Base-by-base conservation (phyloP, 2,329 filamentous ascomycete species). In the Dothistroma septosporum region DNA sequence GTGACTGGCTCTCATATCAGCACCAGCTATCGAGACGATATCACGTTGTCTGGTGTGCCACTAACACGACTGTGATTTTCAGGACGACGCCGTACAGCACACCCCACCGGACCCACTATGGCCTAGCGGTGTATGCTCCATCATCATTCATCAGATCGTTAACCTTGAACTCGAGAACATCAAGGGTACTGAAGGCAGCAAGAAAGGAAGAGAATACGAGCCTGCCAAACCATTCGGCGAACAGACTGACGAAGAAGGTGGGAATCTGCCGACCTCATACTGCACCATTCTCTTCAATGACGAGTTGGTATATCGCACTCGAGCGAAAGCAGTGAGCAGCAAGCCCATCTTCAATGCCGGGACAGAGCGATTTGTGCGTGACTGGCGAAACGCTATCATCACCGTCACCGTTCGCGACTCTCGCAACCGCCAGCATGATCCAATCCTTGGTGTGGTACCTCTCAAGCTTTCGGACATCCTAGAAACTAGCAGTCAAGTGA, bases 341-440 rank as follows among this genome's bases (percentile, higher is more conserved):
- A 92, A 95, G 74, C 94, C 94, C 1, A 97, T 97, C 65, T 97
- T 96, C 82, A 97, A 97, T 69, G 92, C 94, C 2, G 93, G 93
- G 61, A 97, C 92, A 0, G 94, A 99, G 72, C 85, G 89, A 12
- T 97, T 97, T 69, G 80, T 97, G 32, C 88, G 93, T 22, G 93
- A 99, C 72, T 99, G 94, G 94, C 84, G 91, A 64, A 94, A 90
- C 19, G 83, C 85, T 50, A 89, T 97, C 60, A 83, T 96, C 57
- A 97, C 92, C 0, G 82, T 97, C 54, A 90, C 91, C 0, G 92
- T 97, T 16, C 88, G 94, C 28, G 93, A 97, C 73, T 87, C 89
- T 11, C 86, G 93, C 35, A 90, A 97, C 75, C 84, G 93, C 57
- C 88, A 99, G 76, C 93, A 97, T 69, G 94, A 97, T 66, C 93